Base-by-base conservation (phyloP, 176 grass and related monocot species). In the Dactylis glomerata region DNA sequence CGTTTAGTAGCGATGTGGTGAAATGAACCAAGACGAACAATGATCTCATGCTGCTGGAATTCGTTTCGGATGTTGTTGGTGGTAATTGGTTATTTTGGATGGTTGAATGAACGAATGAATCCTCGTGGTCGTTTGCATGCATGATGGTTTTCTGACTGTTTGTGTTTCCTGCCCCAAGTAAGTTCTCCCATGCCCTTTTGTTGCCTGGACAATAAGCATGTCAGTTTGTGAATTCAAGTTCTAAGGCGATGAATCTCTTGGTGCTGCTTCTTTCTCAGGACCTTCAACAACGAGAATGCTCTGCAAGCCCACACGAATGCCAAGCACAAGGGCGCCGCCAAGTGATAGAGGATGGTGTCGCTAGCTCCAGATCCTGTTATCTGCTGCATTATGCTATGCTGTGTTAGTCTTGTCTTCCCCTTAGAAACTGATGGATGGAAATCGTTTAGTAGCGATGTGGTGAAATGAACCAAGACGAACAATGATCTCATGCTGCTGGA, bases 231-330 rank as follows among this genome's bases (percentile, higher is more conserved):
- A 24, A 45, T 22, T 79, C 17, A 2, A n/a, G 40, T 42, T 7
- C 0, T 66, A 17, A 37, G 15, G 0, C 87, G 9, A 31, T 83
- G 50, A 66, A 80, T 17, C 47, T 8, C 16, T 28, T 12, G 42
- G 10, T 45, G 42, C 10, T 45, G 9, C 41, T 56, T 41, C 50
- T 36, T 36, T 36, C 1, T 34, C 80, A 98, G 95, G 76, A 92
- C 79, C 4, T 98, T 98, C 73, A 93, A 88, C 76, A 93, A 86
- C 42, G 92, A 95, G 3, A 90, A 72, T 77, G 92, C 91, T 64
- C 87, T 93, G 57, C 69, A 88, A 77, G 45, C 89, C 80, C 95
- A 98, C 85, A 49, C 92, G 0, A 93, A 90, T 41, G 95, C 92
- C 0, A 98, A 98, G 79, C 95, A 95, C 23, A 42, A 14, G 2